Conservation (phyloP, 768 basidiomycete genomes). For the Scleroderma bovista region DNA sequence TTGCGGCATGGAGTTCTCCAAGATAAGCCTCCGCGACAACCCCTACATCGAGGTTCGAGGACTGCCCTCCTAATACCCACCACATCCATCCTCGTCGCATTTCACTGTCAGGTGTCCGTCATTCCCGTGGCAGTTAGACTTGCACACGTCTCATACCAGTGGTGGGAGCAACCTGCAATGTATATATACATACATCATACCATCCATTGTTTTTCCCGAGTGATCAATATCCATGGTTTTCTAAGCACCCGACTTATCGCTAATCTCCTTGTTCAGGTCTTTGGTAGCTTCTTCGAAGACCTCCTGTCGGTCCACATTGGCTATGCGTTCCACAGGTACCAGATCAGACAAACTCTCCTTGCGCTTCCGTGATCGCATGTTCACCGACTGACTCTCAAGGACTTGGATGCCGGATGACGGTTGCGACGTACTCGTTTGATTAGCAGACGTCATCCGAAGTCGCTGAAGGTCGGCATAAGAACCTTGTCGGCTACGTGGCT, state of each 20-base stretch:
- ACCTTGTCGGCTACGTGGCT: conserved; percentile 56
- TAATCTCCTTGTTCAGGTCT: conserved; percentile 61
- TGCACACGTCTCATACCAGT: conserved; percentile 7
- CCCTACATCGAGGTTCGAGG: conserved; percentile 38
- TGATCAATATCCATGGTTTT: conserved; percentile 13
- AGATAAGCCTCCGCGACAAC: conserved; percentile 34
- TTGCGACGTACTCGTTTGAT: conserved; percentile 8
- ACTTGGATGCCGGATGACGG: conserved; percentile 13
- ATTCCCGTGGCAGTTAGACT: conserved; percentile 9
- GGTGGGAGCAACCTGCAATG: conserved; percentile 18
- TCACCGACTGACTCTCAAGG: conserved; percentile 36
- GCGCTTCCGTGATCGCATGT: conserved; percentile 49
- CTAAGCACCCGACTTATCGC: conserved; percentile 26
- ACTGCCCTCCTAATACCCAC: conserved; percentile 27
- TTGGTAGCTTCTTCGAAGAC: conserved; percentile 60
- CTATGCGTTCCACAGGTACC: conserved; percentile 59
- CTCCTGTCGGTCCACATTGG: conserved; percentile 50
- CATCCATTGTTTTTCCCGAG: conserved; percentile 16
- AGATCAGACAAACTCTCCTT: conserved; percentile 61
- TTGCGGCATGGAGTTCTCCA: conserved; percentile 37
- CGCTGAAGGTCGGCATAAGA: conserved; percentile 83
- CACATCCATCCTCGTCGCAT: not conserved
- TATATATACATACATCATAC: conserved; percentile 23
- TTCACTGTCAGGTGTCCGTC: not conserved
- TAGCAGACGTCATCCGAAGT: conserved; percentile 38